Evolutionary conservation across 2,329 filamentous ascomycete genomes (phyloP).

Genomic region (Xylariomycetidae sp.): DNA sequence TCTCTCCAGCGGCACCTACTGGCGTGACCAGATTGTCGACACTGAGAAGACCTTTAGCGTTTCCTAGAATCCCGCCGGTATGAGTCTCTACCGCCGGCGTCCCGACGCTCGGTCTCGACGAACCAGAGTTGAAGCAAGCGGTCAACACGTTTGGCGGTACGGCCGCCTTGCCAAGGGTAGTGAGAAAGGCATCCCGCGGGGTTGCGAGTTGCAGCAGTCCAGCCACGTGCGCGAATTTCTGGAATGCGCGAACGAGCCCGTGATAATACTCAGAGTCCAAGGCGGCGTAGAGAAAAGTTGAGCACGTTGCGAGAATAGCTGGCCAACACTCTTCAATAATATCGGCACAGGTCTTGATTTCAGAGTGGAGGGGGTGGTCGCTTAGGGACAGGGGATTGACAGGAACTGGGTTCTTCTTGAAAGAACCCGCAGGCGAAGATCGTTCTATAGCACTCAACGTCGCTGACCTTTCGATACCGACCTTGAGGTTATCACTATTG

Average conservation of each 20-base stretch:
- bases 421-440: conserved; percentile 61
- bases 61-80: conserved; percentile 61
- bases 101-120: conserved; percentile 37
- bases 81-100: conserved; percentile 46
- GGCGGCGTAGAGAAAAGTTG: conserved; percentile 88
- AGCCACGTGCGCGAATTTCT: conserved; percentile 92
- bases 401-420: conserved; percentile 71
- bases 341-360: conserved; percentile 71
- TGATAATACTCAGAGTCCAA: conserved; percentile 94
- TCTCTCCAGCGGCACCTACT: conserved; percentile 51
- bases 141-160: conserved; percentile 76
- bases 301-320: conserved; percentile 88
- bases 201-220: conserved; percentile 80
- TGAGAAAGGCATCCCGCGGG: conserved; percentile 89
- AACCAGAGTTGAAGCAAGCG: conserved; percentile 50
- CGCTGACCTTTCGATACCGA: conserved; percentile 23
- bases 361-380: conserved; percentile 64
- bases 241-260: conserved; percentile 83
- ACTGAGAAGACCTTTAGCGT: conserved; percentile 67
- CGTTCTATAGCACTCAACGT: conserved; percentile 43
- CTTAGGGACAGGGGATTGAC: conserved; percentile 77
- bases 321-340: conserved; percentile 95
- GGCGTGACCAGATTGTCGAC: conserved; percentile 66
- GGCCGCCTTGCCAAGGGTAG: conserved; percentile 87
- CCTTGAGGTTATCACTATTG: conserved; percentile 23